Evolutionary conservation across 1,284 basidiomycete genomes (phyloP), one percentile per base, ranked within the genome.

Genomic region (Trichosporon faecale): DNA sequence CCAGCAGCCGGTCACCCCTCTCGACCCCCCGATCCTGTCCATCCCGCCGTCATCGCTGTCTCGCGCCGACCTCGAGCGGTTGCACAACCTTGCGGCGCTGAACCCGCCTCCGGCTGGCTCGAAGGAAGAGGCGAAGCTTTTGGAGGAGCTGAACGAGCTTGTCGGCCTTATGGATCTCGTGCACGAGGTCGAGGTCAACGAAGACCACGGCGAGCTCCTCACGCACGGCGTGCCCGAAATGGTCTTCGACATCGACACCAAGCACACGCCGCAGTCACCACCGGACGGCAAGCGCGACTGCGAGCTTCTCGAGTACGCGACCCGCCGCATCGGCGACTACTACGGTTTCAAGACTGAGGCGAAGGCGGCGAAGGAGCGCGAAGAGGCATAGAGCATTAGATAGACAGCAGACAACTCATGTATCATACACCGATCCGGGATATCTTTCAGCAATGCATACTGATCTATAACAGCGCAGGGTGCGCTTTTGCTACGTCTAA

Each of bases 151-250:
- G 23, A 68, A 70, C 60, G 70, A 74, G 37, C 73, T 74, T 33
- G 65, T 74, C 23, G 70, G 72, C 4, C 70, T 74, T n/a, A 74
- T 74, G 73, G 73, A 74, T n/a, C 66, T 72, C 35, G 73, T 74
- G 11, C 40, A 33, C 60, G 52, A 40, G 3, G 73, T 74, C 9
- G 40, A 71, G 63, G 57, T 74, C 16, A 49, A 52, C 14, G 46
- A 52, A 7, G 63, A 66, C 44, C 69, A 72, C 21, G 68, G 63
- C 23, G 61, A 27, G 23, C 68, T 74, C 11, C 67, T 72, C 6
- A 67, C 65, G 5, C 67, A 60, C 8, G 68, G 68, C 31, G 61
- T 69, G 12, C 68, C 68, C 64, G 69, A 71, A 65, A 49, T 72
- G 14, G 69, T 67, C 16, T 60, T 72, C 23, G 49, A 67, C 23